Conservation (phyloP, 2,329 filamentous ascomycete genomes). For the Claviceps capensis region DNA sequence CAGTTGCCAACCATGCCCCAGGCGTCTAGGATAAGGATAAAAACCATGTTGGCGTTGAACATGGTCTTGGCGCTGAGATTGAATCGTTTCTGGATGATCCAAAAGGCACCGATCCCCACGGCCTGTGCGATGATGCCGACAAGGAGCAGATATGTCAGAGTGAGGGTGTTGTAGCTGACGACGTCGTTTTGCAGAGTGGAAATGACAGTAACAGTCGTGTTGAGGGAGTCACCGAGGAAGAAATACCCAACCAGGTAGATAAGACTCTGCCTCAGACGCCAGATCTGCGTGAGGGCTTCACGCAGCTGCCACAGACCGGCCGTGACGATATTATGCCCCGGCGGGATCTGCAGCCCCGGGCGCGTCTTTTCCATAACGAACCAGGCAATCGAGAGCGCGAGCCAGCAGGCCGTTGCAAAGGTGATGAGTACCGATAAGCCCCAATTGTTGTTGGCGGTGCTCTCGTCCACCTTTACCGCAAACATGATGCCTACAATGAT, state of each 20-base stretch:
- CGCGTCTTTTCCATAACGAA: slow-evolving; percentile 51
- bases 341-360: slow-evolving; percentile 35
- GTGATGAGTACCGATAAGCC: slow-evolving; percentile 51
- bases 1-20: slow-evolving; percentile 35
- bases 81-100: slow-evolving; percentile 46
- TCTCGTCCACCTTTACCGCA: slow-evolving; percentile 43
- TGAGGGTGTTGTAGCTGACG: slow-evolving; percentile 50
- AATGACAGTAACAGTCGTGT: slow-evolving; percentile 57
- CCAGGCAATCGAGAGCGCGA: slow-evolving; percentile 51
- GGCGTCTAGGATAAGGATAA: slow-evolving; percentile 43
- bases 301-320: slow-evolving; percentile 50
- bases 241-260: slow-evolving; percentile 56
- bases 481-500: slow-evolving; percentile 52
- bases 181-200: slow-evolving; percentile 51
- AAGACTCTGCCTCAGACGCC: slow-evolving; percentile 50
- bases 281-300: slow-evolving; percentile 44
- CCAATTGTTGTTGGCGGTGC: slow-evolving; percentile 49
- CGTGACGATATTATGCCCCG: slow-evolving; percentile 32
- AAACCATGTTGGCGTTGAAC: slow-evolving; percentile 51
- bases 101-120: slow-evolving; percentile 48
- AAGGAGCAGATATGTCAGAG: slow-evolving; percentile 51
- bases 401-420: slow-evolving; percentile 50
- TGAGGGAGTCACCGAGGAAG: slow-evolving; percentile 54
- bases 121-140: slow-evolving; percentile 52
- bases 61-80: slow-evolving; percentile 50